A percentile compares a stretch with the other conserved stretches of the same genome.
Evolutionary conservation across 225 moss, liverwort and hornwort genomes (phyloP).

Genomic region (Climacium dendroides): DNA sequence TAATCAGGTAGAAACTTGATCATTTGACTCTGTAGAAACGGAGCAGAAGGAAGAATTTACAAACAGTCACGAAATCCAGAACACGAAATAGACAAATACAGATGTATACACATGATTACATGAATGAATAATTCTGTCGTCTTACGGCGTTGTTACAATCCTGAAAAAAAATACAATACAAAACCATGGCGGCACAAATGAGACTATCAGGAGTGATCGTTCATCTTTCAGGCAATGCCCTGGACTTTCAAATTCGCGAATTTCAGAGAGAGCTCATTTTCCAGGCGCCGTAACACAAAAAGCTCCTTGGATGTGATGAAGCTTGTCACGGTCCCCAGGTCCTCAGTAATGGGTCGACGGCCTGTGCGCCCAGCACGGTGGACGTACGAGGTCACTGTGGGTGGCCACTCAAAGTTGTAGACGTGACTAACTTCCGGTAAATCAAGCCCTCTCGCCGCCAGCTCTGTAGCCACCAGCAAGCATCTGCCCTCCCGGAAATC

Average conservation of each 20-base stretch:
- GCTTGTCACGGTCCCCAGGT: slow-evolving; percentile 70
- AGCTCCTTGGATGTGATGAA: slow-evolving; percentile 76
- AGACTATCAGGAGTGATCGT: neutral
- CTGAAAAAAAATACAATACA: neutral
- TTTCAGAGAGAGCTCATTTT: slow-evolving; percentile 59
- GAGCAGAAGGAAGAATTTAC: neutral
- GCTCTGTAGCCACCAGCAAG: slow-evolving; percentile 80
- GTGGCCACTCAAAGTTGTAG: slow-evolving; percentile 83
- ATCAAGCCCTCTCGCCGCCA: slow-evolving; percentile 89
- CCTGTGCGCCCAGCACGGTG: slow-evolving; percentile 91
- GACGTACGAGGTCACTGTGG: slow-evolving; percentile 71
- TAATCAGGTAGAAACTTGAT: neutral
- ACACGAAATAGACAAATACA: neutral
- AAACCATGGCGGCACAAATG: neutral
- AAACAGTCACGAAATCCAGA: neutral
- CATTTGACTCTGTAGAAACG: neutral
- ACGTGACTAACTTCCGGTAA: slow-evolving; percentile 88
- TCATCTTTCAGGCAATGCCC: neutral
- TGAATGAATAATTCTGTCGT: neutral
- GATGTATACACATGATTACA: neutral
- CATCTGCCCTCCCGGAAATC: slow-evolving; percentile 83
- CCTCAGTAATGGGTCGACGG: slow-evolving; percentile 74
- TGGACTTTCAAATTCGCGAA: slow-evolving; percentile 32
- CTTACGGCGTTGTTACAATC: neutral
- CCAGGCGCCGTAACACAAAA: slow-evolving; percentile 66